These are phyloP conservation scores for Dicorynia guianensis DNA, from an alignment of 306 rosid genomes.

Conservation along the genomic window DNA sequence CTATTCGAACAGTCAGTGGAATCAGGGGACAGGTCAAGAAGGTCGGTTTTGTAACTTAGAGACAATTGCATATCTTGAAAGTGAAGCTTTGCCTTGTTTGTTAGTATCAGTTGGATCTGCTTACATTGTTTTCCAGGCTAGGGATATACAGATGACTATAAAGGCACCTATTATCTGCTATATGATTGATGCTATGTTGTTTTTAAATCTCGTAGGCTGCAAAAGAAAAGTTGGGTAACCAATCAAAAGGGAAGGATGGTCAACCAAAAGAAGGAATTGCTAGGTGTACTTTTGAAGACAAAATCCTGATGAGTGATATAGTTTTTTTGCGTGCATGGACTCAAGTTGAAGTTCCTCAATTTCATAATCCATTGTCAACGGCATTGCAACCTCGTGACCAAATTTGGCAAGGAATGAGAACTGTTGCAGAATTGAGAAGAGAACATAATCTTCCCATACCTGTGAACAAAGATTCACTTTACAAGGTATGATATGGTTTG, in stretches of 20 bases:
- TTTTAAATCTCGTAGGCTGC: constrained; percentile 71
- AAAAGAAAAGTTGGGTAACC: constrained; percentile 86
- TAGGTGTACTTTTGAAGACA: constrained; percentile 96
- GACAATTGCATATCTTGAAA: background rate
- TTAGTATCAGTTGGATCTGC: constrained; percentile 22
- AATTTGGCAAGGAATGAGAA: constrained; percentile 93
- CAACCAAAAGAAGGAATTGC: constrained; percentile 85
- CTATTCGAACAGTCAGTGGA: constrained; percentile 88
- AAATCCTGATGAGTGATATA: constrained; percentile 94
- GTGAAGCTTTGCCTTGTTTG: constrained; percentile 32
- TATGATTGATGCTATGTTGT: constrained; percentile 11
- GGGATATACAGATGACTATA: background rate
- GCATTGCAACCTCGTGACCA: constrained; percentile 84
- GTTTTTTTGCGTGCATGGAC: constrained; percentile 95
- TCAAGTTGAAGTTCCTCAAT: constrained; percentile 82
- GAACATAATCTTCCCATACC: constrained; percentile 72
- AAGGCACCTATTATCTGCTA: background rate
- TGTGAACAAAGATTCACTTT: constrained; percentile 87
- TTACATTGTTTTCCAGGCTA: background rate
- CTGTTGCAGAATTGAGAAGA: constrained; percentile 90
- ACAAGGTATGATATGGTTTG: constrained; percentile 63
- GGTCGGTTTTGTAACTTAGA: constrained; percentile 55
- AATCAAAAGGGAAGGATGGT: constrained; percentile 79
- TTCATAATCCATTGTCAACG: constrained; percentile 82
- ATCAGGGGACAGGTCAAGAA: constrained; percentile 96